Evolutionary conservation across 1,284 basidiomycete genomes (phyloP), one percentile per base, ranked within the genome.

Genomic region (Microbotryum intermedium): DNA sequence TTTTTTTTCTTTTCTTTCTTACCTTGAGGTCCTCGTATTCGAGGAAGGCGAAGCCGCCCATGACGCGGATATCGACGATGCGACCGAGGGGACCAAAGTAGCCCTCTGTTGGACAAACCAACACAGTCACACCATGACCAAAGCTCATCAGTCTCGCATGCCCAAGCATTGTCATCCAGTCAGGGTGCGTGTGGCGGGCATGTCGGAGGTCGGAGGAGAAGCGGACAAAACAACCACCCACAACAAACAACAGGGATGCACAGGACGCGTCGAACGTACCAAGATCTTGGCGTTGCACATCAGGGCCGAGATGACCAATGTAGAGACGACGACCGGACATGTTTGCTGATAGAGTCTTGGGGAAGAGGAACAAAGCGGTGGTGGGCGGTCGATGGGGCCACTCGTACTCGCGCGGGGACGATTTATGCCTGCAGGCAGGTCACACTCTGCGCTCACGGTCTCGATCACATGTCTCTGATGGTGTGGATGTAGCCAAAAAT

Each of bases 1-100:
- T n/a, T n/a, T n/a, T n/a, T n/a, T n/a, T n/a, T n/a, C n/a, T n/a
- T n/a, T n/a, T n/a, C n/a, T n/a, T n/a, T n/a, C 75, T 62, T 72
- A 83, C 88, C 77, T 86, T 84, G 34, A 84, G 77, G 70, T 78
- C 87, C 74, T 92, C 91, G 71, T 92, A 95, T 76, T 95, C 92
- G 70, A 95, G 84, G 73, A 97, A 95, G 53, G 90, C 92, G 72
- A 94, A 95, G 47, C 88, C 88, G 28, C 55, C 90, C 90, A 95
- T 93, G 74, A 95, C 86, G 70, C 90, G 85, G 76, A 90, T 86
- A 76, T 95, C 92, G 69, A 88, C 80, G 70, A 94, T 86, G 62
- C 82, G 84, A 42, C 90, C 90, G 74, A 84, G 87, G 61, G 84
- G 84, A 64, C 94, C 60, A 26, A 70, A 70, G 64, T 56, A 52